Conservation (phyloP, 2,329 filamentous ascomycete genomes). For the Diaporthe citri region DNA sequence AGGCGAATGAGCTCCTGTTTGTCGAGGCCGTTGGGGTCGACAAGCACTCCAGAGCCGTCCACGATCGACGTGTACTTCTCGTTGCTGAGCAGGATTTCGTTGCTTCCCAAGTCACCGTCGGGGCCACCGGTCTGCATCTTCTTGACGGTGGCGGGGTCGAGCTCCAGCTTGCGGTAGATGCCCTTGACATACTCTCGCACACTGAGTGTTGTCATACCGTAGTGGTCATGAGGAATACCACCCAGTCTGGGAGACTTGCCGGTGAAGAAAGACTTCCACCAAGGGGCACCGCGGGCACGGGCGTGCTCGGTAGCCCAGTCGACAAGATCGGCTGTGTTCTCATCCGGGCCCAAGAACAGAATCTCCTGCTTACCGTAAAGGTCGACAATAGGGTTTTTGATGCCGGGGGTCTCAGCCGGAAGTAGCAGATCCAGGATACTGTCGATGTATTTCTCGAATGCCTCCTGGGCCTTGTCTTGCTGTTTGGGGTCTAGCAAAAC, state of each 20-base stretch:
- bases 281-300: conserved; percentile 85
- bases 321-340: conserved; percentile 97
- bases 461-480: conserved; percentile 91
- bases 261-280: conserved; percentile 99
- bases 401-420: conserved; percentile 89
- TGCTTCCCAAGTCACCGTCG: conserved; percentile 95
- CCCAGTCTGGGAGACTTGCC: conserved; percentile 97
- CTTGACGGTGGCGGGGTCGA: conserved; percentile 85
- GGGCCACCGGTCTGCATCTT: conserved; percentile 99
- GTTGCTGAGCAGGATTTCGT: conserved; percentile 95
- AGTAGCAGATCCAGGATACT: conserved; percentile 96
- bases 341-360: conserved; percentile 97
- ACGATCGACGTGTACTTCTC: conserved; percentile 97
- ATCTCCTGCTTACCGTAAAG: conserved; percentile 96
- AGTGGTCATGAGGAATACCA: conserved; percentile 94
- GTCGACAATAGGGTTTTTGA: conserved; percentile 99
- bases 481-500: conserved; percentile 93
- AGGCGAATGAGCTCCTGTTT: conserved; percentile 85
- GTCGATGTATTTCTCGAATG: conserved; percentile 99
- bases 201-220: conserved; percentile 98
- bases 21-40: conserved; percentile 91
- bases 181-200: conserved; percentile 96
- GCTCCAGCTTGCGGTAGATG: conserved; percentile 94
- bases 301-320: conserved; percentile 99
- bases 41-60: conserved; percentile 95